Evolutionary conservation across 768 basidiomycete genomes (phyloP), one percentile per base, ranked within the genome.

Genomic region (Chalciporus piperatus): DNA sequence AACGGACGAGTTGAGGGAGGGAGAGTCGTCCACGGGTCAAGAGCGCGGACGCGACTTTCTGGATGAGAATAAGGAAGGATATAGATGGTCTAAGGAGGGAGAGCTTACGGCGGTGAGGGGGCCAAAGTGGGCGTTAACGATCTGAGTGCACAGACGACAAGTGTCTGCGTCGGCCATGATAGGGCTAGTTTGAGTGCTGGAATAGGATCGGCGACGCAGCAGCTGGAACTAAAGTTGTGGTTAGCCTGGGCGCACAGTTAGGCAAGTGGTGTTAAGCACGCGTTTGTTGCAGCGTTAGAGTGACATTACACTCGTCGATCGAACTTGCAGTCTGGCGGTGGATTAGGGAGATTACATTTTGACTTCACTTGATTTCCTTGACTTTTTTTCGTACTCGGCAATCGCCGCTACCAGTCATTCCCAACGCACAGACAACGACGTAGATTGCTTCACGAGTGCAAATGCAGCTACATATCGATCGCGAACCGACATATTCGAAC

Each of bases 11-110:
- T 58, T 88, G 84, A 9, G 74, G 52, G 20, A 92, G 69, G 10
- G 87, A 77, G n/a, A 96, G 73, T 40, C 92, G 82, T n/a, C 93
- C 93, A 28, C 88, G 80, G 41, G 80, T 83, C n/a, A 96, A 76
- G 17, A 96, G 75, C 17, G 78, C 76, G 20, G 81, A 84, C 19
- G 84, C 84, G 51, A 95, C 78, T 66, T 79, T 82, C 93, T 96
- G 56, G 12, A 28, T 33, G 35, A 19, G 10, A 19, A 42, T 64
- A 40, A 58, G 52, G 40, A 11, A 4, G 3, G n/a, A n/a, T 17
- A 5, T 16, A 13, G 11, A 10, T 23, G 2, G 48, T 8, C 35
- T 13, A 25, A 52, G 43, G 16, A 8, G 17, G 11, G 30, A 16
- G 27, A 27, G 59, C 83, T 72, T 60, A 90, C 89, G 47, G 87